Evolutionary conservation across 306 rosid species (phyloP), one percentile per base, ranked within the genome.

Genomic region (Castanea sativa): DNA sequence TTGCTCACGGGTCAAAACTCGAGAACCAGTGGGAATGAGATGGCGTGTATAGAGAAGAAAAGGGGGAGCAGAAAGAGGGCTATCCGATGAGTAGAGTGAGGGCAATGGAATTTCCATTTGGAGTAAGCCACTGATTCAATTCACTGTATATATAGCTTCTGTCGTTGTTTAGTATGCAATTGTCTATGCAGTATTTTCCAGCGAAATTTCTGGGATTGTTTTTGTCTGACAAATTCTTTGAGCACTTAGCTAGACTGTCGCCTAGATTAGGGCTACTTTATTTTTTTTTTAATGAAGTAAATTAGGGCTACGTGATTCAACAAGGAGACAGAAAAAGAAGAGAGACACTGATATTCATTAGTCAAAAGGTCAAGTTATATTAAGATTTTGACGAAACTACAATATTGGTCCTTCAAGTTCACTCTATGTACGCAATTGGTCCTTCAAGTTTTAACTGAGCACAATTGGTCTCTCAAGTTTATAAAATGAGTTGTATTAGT

Each of bases 141-240:
- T 70, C 73, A 73, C 69, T 25, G 74, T 83, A 77, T 75, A 41
- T 41, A 41, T 51, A 82, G 30, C 41, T 30, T 11, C 5, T 12
- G 53, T 13, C 12, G 79, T 64, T 65, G 60, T 76, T 5, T 79
- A 63, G 72, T 32, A 23, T 12, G 52, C 41, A 18, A 11, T 33
- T 21, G 33, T 76, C 70, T 27, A 18, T 76, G 19, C 60, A 21
- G 38, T 84, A 41, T 41, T 41, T 72, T 53, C 74, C 88, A 57
- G 81, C 90, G 79, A 79, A 85, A 82, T 82, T 84, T 86, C 79
- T 63, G 88, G 89, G 80, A 73, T 77, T 43, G 68, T 27, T 64
- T 79, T 75, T 69, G 11, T 49, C 49, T 18, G 76, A 77, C 78
- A 73, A 23, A 8, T 73, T 57, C n/a, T 20, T 55, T 73, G 33